Evolutionary conservation across 2,329 filamentous ascomycete genomes (phyloP).

Genomic region (Claviceps capensis): DNA sequence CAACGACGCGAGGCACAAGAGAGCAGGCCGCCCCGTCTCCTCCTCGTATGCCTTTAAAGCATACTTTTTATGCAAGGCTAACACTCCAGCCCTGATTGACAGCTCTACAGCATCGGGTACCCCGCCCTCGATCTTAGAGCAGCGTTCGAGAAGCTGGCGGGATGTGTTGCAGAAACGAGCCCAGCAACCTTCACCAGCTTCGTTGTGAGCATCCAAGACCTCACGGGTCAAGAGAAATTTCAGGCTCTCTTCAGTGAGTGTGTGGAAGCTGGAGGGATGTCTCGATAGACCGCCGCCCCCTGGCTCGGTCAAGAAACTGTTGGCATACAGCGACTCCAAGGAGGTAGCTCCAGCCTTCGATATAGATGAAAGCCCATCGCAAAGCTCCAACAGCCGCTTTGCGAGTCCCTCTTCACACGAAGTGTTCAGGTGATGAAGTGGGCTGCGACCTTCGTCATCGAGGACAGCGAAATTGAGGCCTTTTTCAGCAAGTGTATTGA

Average conservation of each 20-base stretch:
- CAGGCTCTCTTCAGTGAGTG: conserved; percentile 8
- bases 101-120: neutral
- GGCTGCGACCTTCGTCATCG: conserved; percentile 7
- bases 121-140: neutral
- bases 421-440: conserved; percentile 15
- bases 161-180: conserved; percentile 11
- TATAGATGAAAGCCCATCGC: conserved; percentile 6
- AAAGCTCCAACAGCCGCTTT: conserved; percentile 11
- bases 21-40: conserved; percentile 1
- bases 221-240: conserved; percentile 13
- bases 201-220: conserved; percentile 11
- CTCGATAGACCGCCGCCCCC: conserved; percentile 3
- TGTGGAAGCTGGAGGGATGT: conserved; percentile 13
- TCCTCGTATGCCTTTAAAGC: neutral
- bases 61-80: neutral
- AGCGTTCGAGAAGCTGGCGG: neutral
- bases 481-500: conserved; percentile 9
- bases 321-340: conserved; percentile 18
- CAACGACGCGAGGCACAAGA: conserved; percentile 1
- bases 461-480: conserved; percentile 8
- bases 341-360: conserved; percentile 10
- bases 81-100: neutral
- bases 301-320: conserved; percentile 6
- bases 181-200: conserved; percentile 12
- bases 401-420: conserved; percentile 13